Percentiles rank a stretch among this genome's conserved stretches.
Evolutionary conservation across 83 land plant genomes (phyloP).

Genomic region (Thuja plicata): DNA sequence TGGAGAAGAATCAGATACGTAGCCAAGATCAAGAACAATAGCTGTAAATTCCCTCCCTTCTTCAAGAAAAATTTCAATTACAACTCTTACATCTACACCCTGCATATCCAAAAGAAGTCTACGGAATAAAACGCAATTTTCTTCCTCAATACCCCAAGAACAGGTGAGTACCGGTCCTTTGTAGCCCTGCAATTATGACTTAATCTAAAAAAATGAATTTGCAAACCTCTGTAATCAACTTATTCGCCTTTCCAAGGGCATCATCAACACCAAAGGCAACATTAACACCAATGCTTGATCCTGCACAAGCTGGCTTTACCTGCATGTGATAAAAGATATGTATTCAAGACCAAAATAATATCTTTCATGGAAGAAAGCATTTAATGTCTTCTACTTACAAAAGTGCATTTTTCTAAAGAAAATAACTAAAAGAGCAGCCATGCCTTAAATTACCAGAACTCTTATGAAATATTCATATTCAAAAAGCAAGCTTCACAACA

Average conservation of each 20-base stretch:
- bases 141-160: neutral
- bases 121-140: neutral
- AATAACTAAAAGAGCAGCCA: neutral
- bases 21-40: conserved; percentile 77
- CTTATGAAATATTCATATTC: neutral
- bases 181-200: neutral
- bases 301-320: conserved; percentile 84
- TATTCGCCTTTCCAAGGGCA: conserved; percentile 51
- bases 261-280: conserved; percentile 77
- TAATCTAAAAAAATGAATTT: neutral
- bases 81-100: conserved; percentile 72
- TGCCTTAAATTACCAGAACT: neutral
- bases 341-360: neutral
- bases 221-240: conserved; percentile 59
- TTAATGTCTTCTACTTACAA: neutral
- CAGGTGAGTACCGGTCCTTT: neutral
- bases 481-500: neutral
- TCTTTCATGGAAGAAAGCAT: neutral
- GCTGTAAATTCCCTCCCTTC: conserved; percentile 86
- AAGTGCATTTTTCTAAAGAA: neutral
- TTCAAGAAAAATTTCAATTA: conserved; percentile 72
- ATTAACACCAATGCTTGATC: conserved; percentile 84
- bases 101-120: conserved; percentile 20
- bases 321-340: conserved; percentile 14
- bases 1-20: conserved; percentile 46